Evolutionary conservation across 164 flowering plant genomes (phyloP).

Genomic region (Umbellularia californica): DNA sequence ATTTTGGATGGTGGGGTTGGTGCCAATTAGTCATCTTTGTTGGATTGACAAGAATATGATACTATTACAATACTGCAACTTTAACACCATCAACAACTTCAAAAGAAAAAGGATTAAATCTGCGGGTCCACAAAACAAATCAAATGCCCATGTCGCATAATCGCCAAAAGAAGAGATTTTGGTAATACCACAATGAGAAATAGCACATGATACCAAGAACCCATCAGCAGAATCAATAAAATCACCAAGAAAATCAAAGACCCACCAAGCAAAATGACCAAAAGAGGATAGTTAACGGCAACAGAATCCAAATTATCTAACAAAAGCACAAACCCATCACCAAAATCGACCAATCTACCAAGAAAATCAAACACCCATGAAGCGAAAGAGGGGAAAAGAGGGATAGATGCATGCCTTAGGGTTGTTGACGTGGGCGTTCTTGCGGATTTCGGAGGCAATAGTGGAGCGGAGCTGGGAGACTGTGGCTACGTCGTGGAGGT

Average conservation of each 20-base stretch:
- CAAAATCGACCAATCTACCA: neutral
- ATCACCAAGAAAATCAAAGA: neutral
- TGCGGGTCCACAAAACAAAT: neutral
- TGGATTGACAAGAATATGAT: no score
- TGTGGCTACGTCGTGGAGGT: conserved; percentile 62
- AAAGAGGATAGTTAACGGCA: neutral
- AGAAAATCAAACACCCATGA: neutral
- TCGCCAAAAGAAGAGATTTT: neutral
- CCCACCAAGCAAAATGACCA: neutral
- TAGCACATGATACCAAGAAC: no score
- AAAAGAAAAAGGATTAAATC: neutral
- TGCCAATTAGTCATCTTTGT: no score
- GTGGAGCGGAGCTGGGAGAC: conserved; percentile 68
- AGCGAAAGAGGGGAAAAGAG: neutral
- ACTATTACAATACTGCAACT: no score
- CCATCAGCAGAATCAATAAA: neutral
- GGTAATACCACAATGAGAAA: neutral
- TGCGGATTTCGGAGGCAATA: conserved; percentile 72
- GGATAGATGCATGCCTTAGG: conserved; percentile 47
- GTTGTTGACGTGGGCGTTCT: conserved; percentile 57
- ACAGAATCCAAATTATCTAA: neutral
- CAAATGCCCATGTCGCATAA: neutral
- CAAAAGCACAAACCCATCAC: neutral
- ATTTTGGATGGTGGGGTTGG: no score
- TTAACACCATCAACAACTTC: no score